phyloP scores from a whole-genome alignment of 495 filamentous ascomycete species.

The Parmelia sp. region DNA sequence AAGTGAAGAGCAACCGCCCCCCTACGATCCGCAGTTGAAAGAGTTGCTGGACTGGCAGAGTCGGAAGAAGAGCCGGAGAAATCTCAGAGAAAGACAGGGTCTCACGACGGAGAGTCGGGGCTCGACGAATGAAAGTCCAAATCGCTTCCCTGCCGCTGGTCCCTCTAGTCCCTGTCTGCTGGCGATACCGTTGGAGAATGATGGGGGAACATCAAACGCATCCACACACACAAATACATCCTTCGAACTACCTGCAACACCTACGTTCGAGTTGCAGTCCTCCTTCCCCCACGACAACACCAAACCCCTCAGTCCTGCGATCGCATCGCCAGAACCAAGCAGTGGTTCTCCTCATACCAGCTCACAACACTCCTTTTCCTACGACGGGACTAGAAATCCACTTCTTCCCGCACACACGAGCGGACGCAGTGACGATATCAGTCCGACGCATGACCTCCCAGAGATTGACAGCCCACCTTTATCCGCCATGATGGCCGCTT shows the following conservation, averaged over 20 bases:
- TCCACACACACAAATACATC: not conserved
- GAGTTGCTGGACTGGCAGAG: conserved; percentile 17
- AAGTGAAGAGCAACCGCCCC: conserved; percentile 15
- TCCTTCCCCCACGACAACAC: too few species aligned
- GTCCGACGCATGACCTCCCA: not conserved
- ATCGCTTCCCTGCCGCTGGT: not conserved
- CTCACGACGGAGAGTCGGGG: not conserved
- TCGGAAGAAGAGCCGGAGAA: conserved; percentile 7
- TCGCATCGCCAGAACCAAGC: not conserved
- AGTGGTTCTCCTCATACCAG: not conserved
- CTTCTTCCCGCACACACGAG: not conserved
- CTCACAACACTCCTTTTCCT: not conserved
- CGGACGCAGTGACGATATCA: not conserved
- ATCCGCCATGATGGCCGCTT: not conserved
- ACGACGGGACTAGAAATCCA: not conserved
- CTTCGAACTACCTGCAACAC: not conserved
- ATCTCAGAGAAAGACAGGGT: not conserved
- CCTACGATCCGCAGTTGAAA: conserved; percentile 16
- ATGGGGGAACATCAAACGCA: not conserved
- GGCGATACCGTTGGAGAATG: not conserved
- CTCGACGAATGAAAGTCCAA: not conserved
- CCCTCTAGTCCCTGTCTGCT: not conserved
- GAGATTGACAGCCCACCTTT: conserved; percentile 6
- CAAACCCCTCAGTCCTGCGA: not conserved
- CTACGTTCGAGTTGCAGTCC: not conserved